These are phyloP conservation scores for Kazachstania sp. DNA, from an alignment of 1,139 yeast species.

Conservation along the genomic window DNA sequence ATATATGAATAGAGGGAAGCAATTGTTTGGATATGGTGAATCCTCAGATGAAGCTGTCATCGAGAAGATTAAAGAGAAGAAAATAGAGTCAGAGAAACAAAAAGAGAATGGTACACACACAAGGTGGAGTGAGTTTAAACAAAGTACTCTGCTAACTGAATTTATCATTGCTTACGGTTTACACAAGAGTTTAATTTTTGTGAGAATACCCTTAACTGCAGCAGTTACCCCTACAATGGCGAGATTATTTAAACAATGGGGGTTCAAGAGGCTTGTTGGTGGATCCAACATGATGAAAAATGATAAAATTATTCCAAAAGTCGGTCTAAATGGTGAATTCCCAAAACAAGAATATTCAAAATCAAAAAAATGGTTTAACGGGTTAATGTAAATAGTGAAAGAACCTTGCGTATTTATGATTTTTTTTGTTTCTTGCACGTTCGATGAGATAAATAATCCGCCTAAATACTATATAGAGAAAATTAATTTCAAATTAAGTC, in stretches of 20 bases:
- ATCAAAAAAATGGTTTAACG: constrained; percentile 28
- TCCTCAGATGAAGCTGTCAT: constrained; percentile 30
- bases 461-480: neutral
- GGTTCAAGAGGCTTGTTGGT: constrained; percentile 61
- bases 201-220: constrained; percentile 84
- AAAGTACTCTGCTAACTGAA: constrained; percentile 51
- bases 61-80: constrained; percentile 22
- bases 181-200: constrained; percentile 72
- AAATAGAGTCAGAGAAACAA: constrained; percentile 15
- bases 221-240: constrained; percentile 85
- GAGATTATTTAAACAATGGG: constrained; percentile 57
- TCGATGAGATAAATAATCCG: neutral
- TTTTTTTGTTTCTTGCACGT: neutral
- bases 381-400: constrained; percentile 18
- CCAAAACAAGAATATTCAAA: constrained; percentile 17
- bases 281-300: constrained; percentile 26
- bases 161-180: constrained; percentile 86
- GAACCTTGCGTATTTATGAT: neutral
- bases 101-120: constrained; percentile 15
- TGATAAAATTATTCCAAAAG: constrained; percentile 33
- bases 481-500: no score
- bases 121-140: constrained; percentile 22
- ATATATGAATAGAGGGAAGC: constrained; percentile 54
- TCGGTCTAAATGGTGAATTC: constrained; percentile 5
- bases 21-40: constrained; percentile 49